Conservation (phyloP, 495 filamentous ascomycete species). For the Viridothelium virens region DNA sequence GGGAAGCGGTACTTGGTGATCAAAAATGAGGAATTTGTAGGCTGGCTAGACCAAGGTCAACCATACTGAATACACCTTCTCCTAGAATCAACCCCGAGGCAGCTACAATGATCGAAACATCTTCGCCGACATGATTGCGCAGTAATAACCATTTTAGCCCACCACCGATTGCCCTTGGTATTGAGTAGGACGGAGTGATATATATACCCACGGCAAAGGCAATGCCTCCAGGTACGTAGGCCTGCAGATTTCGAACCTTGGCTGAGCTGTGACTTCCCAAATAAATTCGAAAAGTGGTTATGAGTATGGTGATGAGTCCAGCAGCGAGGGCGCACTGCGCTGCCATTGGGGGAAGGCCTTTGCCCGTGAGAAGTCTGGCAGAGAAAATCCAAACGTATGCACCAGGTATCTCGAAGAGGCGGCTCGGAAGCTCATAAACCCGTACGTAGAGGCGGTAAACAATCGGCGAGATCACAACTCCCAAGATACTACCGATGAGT, state of each 20-base stretch:
- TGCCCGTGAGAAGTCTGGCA: slow-evolving; percentile 76
- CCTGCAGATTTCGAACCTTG: slow-evolving; percentile 34
- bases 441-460: slow-evolving; percentile 83
- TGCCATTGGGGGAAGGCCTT: slow-evolving; percentile 77
- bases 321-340: slow-evolving; percentile 64
- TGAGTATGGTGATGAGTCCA: slow-evolving; percentile 57
- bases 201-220: slow-evolving; percentile 89
- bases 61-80: slow-evolving; percentile 84
- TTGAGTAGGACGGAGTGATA: slow-evolving; percentile 86
- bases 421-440: slow-evolving; percentile 77
- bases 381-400: slow-evolving; percentile 94
- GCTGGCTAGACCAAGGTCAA: slow-evolving; percentile 76
- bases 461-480: slow-evolving; percentile 72
- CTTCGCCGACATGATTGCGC: slow-evolving; percentile 37
- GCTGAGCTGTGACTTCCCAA: slow-evolving; percentile 35
- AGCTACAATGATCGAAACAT: slow-evolving; percentile 51
- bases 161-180: slow-evolving; percentile 78
- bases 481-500: slow-evolving; percentile 75
- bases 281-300: slow-evolving; percentile 58
- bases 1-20: not conserved
- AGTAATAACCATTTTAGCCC: slow-evolving; percentile 73
- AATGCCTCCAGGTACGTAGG: slow-evolving; percentile 77
- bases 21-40: slow-evolving; percentile 62
- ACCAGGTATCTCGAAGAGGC: slow-evolving; percentile 86
- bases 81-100: slow-evolving; percentile 78